phyloP scores from a whole-genome alignment of 768 basidiomycete species.

The Gyrodon lividus region DNA sequence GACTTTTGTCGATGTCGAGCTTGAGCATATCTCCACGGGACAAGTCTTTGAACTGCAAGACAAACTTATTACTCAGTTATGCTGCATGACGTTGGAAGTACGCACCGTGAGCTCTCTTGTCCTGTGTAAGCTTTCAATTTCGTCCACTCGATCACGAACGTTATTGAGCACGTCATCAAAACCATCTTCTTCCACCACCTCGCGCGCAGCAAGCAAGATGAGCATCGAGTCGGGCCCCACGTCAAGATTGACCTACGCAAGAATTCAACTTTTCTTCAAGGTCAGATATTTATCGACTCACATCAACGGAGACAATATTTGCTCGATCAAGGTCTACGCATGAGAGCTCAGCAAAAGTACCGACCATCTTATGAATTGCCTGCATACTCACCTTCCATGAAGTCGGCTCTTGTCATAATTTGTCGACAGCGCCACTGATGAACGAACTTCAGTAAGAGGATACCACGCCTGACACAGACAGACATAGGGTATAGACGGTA shows the following conservation, averaged over 20 bases:
- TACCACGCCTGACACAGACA: constrained; percentile 1
- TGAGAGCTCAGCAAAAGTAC: background rate
- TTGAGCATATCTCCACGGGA: constrained; percentile 41
- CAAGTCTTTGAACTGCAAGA: constrained; percentile 42
- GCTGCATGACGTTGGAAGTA: background rate
- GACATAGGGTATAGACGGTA: constrained; percentile 68
- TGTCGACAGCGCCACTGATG: constrained; percentile 65
- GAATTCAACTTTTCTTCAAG: background rate
- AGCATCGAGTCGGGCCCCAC: constrained; percentile 81
- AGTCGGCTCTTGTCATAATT: constrained; percentile 85
- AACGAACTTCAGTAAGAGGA: constrained; percentile 1
- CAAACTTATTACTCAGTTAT: background rate
- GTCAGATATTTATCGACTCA: constrained; percentile 32
- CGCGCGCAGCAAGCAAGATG: constrained; percentile 67
- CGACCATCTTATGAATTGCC: background rate
- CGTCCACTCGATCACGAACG: constrained; percentile 76
- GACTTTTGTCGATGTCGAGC: constrained; percentile 56
- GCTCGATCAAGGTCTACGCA: constrained; percentile 58
- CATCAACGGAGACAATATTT: constrained; percentile 80
- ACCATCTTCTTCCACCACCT: constrained; percentile 69
- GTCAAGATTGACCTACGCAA: constrained; percentile 62
- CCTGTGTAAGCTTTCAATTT: constrained; percentile 82
- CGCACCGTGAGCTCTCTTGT: constrained; percentile 74
- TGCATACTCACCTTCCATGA: constrained; percentile 60
- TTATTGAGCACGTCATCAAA: constrained; percentile 77